Evolutionary conservation across 805 yeast species (phyloP).

Genomic region (Candida sonorensis): DNA sequence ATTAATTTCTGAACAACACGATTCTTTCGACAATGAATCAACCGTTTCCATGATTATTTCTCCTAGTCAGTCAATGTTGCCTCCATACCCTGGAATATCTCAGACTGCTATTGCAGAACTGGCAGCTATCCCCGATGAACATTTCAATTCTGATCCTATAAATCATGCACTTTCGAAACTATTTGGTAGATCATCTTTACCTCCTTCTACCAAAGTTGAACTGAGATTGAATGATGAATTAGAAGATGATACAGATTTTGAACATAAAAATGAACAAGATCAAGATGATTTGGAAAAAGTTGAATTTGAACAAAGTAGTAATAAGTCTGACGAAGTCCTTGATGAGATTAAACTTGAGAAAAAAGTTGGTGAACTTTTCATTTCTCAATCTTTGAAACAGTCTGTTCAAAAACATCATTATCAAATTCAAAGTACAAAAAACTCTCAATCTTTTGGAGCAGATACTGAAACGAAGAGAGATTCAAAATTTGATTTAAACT

Average conservation of each 20-base stretch:
- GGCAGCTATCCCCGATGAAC: conserved; percentile 81
- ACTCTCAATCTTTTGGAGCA: no score
- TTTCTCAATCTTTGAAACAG: no score
- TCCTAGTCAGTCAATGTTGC: conserved; percentile 24
- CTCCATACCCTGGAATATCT: conserved; percentile 42
- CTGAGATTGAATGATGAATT: conserved; percentile 25
- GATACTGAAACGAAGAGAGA: conserved; percentile 4
- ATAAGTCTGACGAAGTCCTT: conserved; percentile 10
- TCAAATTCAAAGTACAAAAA: no score
- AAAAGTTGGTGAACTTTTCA: conserved; percentile 29
- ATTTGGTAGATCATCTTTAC: conserved; percentile 52
- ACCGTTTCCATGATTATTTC: conserved; percentile 27
- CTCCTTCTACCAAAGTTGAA: conserved; percentile 4
- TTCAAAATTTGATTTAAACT: conserved; percentile 23
- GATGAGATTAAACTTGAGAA: conserved; percentile 27
- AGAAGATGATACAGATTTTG: no score
- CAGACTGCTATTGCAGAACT: conserved; percentile 63
- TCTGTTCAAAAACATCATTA: no score
- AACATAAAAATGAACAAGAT: background rate
- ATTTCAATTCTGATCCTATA: conserved; percentile 62
- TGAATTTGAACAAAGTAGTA: background rate
- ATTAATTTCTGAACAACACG: no score
- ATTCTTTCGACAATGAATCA: no score
- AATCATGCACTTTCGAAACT: conserved; percentile 67
- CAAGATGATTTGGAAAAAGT: background rate